Base-by-base conservation (phyloP, 2,329 filamentous ascomycete genomes). In the Hirsutella rhossiliensis region DNA sequence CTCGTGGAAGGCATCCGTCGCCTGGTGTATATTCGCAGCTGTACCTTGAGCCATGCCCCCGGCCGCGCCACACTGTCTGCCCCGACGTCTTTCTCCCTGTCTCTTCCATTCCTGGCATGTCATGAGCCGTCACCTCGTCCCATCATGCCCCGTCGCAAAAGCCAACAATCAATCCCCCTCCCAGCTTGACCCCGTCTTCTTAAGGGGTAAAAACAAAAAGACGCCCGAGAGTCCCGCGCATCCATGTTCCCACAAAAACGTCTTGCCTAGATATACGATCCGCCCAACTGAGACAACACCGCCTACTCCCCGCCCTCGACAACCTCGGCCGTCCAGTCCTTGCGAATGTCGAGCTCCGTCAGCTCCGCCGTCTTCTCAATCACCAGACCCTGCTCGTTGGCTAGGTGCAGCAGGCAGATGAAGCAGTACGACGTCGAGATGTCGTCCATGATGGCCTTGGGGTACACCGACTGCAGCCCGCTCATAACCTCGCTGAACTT, bases 401-500 rank as follows among this genome's bases (percentile, higher is more conserved):
- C 89, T 55, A 96, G 61, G 64, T 96, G 89, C 51, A 96, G 68
- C 46, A 95, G 66, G 55, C 86, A 94, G 57, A 98, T 98, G 66
- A 97, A 98, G 61, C 92, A 94, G 64, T 69, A 83, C 50, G 77
- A 94, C 0, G 92, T 98, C 31, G 88, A 95, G 56, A 98, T 97
- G 63, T 98, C 92, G 48, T 84, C 80, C 79, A 98, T 86, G 47
- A 80, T 78, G 52, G 85, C 75, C 61, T 86, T 84, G 11, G 88
- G 82, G 57, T 98, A 98, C 8, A 95, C 87, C 5, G 73, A 66
- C 59, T 94, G 85, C 40, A 98, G 68, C 48, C 82, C 82, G 59
- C 94, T 94, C 80, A 98, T 94, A 47, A 98, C 81, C 18, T 83
- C 72, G 0, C 89, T 97, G 64, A 98, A 98, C 55, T 84, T 88